Conservation (phyloP, 1,284 basidiomycete genomes). For the Irpex rosettiformis region DNA sequence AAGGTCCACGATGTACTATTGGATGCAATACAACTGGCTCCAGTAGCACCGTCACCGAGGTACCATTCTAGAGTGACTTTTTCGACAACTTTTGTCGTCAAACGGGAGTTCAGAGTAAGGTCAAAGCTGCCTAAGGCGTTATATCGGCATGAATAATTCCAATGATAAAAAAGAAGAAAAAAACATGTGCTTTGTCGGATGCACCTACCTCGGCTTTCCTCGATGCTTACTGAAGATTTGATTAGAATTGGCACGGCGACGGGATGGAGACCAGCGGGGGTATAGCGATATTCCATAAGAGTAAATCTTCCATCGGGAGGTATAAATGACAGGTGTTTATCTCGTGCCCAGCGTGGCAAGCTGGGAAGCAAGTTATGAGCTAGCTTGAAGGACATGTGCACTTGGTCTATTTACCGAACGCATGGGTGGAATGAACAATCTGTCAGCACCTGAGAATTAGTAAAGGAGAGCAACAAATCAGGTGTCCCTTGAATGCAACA, state of each 20-base stretch:
- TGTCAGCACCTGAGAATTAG: conserved; percentile 70
- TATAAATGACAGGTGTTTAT: conserved; percentile 84
- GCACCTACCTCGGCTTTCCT: conserved; percentile 59
- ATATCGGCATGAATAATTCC: neutral
- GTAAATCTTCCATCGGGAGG: conserved; percentile 93
- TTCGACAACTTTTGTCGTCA: conserved; percentile 65
- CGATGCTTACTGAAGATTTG: conserved; percentile 57
- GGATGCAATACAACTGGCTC: conserved; percentile 59
- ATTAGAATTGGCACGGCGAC: conserved; percentile 65
- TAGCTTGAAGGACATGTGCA: neutral
- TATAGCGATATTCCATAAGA: conserved; percentile 81
- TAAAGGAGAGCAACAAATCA: conserved; percentile 79
- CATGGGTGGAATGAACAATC: conserved; percentile 92
- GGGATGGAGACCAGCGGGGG: conserved; percentile 34
- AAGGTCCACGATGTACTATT: conserved; percentile 79
- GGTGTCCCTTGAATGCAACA: conserved; percentile 63
- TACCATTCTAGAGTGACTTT: conserved; percentile 68
- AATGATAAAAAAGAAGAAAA: conserved; percentile 1
- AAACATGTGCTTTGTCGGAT: conserved; percentile 1
- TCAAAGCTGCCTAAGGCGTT: conserved; percentile 59
- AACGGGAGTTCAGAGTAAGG: conserved; percentile 65
- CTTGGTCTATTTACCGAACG: conserved; percentile 58
- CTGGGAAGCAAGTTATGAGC: neutral
- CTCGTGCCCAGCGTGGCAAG: conserved; percentile 57
- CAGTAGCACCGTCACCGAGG: conserved; percentile 69